phyloP scores from a whole-genome alignment of 148 eudicot genomes.

The Chenopodium album region DNA sequence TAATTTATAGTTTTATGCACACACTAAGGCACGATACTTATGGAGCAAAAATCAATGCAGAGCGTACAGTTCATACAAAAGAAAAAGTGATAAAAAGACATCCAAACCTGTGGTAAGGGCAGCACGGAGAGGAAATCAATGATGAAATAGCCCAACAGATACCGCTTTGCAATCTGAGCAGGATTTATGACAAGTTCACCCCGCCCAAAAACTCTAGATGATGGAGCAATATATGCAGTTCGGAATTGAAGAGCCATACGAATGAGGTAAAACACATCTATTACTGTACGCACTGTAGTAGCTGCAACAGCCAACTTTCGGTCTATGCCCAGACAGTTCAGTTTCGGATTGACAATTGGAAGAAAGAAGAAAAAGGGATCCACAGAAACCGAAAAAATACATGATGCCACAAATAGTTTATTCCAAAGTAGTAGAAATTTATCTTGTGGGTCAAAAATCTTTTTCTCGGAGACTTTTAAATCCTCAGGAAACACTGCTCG shows the following conservation, averaged over 20 bases:
- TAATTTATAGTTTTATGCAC: background rate
- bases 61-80: background rate
- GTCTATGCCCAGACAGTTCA: slow-evolving; percentile 64
- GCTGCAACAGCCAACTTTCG: slow-evolving; percentile 57
- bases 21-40: background rate
- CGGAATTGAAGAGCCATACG: slow-evolving; percentile 82
- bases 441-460: slow-evolving; percentile 88
- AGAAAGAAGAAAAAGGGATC: slow-evolving; percentile 85
- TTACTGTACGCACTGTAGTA: slow-evolving; percentile 69
- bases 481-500: slow-evolving; percentile 84
- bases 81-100: background rate
- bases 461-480: slow-evolving; percentile 78
- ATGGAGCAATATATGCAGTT: slow-evolving; percentile 89
- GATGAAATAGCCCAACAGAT: slow-evolving; percentile 55
- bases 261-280: slow-evolving; percentile 74
- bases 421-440: slow-evolving; percentile 75
- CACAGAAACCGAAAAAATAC: slow-evolving; percentile 70
- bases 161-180: slow-evolving; percentile 74
- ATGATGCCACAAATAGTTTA: slow-evolving; percentile 67
- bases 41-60: background rate
- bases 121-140: slow-evolving; percentile 77
- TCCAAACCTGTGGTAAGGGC: slow-evolving; percentile 79
- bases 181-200: slow-evolving; percentile 92
- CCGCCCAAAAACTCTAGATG: slow-evolving; percentile 88
- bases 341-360: slow-evolving; percentile 50